Evolutionary conservation across 192 early-diverging fungal species (phyloP), one percentile per base, ranked within the genome.

Genomic region (Funneliformis geosporum): DNA sequence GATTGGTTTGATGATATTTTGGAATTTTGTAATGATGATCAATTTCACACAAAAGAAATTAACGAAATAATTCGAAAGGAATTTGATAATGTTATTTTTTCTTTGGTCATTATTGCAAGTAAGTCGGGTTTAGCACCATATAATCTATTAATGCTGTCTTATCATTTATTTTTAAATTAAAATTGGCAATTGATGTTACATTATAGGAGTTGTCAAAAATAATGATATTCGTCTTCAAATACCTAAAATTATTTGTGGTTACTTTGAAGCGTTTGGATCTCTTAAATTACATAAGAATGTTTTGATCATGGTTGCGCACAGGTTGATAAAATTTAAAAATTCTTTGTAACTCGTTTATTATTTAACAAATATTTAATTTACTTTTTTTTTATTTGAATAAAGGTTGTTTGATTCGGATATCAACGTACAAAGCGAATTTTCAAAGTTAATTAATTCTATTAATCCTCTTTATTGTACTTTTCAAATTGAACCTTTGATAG

Each of bases 351-450:
- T 9, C 11, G 21, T 8, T 21, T 18, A 33, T 43, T 21, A 14
- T 10, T 67, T 2, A 21, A 65, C 33, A 55, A 21, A 33, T 21
- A 42, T 70, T 59, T 23, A 60, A 11, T 1, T 46, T 44, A 43
- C 4, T 12, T 43, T 27, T 44, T 73, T 47, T 44, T 16, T 33
- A 39, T 74, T 18, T 60, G 21, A 16, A 27, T n/a, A 8, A 14
- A 82, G 81, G 8, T 67, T 82, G 14, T 68, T 69, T 67, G 83
- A 88, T 72, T 66, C 81, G 5, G 64, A 87, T 47, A 10, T 25
- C 25, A 46, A 78, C 16, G 83, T 87, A 33, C 79, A 78, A 79
- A 38, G 59, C 25, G 73, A 74, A 25, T 85, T 75, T 70, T 68
- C 59, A 64, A 80, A 76, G 5, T 38, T 83, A 16, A 23, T 78